Evolutionary conservation across 768 basidiomycete genomes (phyloP).

Genomic region (Mycena galopus): DNA sequence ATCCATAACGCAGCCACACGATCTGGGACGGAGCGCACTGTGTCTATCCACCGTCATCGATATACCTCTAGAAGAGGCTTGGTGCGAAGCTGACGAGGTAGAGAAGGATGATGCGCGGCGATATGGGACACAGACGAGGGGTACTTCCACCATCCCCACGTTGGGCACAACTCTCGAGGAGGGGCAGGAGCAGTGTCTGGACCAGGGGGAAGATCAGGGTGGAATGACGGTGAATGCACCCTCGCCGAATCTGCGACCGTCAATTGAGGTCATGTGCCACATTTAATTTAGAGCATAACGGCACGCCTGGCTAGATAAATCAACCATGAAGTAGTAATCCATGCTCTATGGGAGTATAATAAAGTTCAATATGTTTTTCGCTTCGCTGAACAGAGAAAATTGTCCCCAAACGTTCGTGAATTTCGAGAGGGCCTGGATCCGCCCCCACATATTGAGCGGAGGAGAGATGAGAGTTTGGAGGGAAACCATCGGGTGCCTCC

Average conservation of each 20-base stretch:
- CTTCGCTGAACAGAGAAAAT: background rate
- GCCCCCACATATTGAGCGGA: background rate
- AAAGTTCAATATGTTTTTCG: background rate
- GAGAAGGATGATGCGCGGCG: too few species aligned
- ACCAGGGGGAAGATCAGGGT: background rate
- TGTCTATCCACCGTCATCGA: slow-evolving; percentile 13
- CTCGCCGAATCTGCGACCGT: background rate
- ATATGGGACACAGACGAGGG: too few species aligned
- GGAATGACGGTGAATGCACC: background rate
- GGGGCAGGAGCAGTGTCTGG: background rate
- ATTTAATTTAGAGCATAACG: background rate
- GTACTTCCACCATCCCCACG: background rate
- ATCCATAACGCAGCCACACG: slow-evolving; percentile 2
- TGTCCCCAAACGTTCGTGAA: background rate
- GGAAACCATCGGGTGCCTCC: too few species aligned
- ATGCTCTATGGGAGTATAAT: background rate
- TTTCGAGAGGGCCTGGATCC: background rate
- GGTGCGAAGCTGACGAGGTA: background rate
- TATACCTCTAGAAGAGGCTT: background rate
- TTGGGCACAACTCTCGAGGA: slow-evolving; percentile 4
- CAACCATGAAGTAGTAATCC: background rate
- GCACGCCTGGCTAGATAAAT: background rate
- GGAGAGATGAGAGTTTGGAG: too few species aligned
- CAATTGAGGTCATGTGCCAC: slow-evolving; percentile 10
- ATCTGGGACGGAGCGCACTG: background rate